Conservation (phyloP, 2,329 filamentous ascomycete genomes). For the Sclerotinia nivalis region DNA sequence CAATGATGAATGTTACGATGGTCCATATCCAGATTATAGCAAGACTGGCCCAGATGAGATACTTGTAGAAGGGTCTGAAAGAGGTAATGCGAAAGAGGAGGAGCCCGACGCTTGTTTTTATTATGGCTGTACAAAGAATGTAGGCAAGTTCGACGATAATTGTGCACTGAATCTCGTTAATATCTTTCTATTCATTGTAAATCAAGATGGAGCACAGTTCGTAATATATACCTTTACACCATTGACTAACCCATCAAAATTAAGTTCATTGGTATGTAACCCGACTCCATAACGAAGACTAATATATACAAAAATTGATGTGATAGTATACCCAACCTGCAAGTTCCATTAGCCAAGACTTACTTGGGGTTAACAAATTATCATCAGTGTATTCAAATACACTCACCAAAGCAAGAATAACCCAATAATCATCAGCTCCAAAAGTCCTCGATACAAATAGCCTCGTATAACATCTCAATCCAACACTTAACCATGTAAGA, state of each 20-base stretch:
- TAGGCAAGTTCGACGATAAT: not conserved
- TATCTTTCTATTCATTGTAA: not conserved
- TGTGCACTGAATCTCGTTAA: slow-evolving; percentile 11
- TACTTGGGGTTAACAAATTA: not conserved
- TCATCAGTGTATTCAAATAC: not conserved
- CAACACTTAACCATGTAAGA: slow-evolving; percentile 9
- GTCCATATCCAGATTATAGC: slow-evolving; percentile 1
- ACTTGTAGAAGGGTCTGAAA: slow-evolving; percentile 19
- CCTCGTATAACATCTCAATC: slow-evolving; percentile 14
- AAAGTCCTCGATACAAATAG: not conserved
- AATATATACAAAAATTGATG: not conserved
- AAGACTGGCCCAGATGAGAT: slow-evolving; percentile 9
- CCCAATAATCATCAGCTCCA: slow-evolving; percentile 20
- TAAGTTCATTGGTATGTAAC: not conserved
- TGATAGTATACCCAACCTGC: not conserved
- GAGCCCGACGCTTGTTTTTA: slow-evolving; percentile 20
- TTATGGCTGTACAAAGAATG: not conserved
- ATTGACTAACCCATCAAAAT: not conserved
- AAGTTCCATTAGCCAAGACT: not conserved
- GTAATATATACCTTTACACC: slow-evolving; percentile 9
- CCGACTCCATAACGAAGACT: slow-evolving; percentile 1
- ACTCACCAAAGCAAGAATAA: slow-evolving; percentile 8
- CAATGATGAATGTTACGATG: not conserved
- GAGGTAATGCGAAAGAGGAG: slow-evolving; percentile 16
- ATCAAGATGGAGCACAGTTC: not conserved